Conservation (phyloP, 129 eudicot species). For the Mikania micrantha region DNA sequence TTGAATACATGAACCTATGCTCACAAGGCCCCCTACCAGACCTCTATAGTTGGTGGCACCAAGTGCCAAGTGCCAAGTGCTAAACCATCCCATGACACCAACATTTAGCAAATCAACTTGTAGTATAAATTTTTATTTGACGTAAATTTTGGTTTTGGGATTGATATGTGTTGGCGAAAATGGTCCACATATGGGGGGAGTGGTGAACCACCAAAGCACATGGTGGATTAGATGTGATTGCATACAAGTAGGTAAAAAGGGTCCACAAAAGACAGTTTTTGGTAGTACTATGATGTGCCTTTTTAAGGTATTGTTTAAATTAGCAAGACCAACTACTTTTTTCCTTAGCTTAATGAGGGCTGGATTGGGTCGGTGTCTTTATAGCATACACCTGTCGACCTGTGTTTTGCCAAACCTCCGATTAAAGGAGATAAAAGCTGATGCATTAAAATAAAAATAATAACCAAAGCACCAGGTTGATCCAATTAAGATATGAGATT, state of each 20-base stretch:
- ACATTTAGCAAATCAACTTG: constrained; percentile 4
- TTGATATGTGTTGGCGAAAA: constrained; percentile 17
- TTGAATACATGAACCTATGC: constrained; percentile 13
- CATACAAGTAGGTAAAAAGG: constrained; percentile 20
- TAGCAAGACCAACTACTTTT: constrained; percentile 20
- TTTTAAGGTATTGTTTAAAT: constrained; percentile 19
- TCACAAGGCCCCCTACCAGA: constrained; percentile 23
- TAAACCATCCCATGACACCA: constrained; percentile 3
- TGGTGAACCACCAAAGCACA: constrained; percentile 26
- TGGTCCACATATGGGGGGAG: constrained; percentile 19
- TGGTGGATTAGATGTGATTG: constrained; percentile 23
- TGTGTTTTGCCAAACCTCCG: not conserved
- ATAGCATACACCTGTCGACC: not conserved
- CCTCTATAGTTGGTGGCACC: not conserved
- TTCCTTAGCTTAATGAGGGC: constrained; percentile 16
- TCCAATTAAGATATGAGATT: not conserved
- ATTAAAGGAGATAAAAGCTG: not conserved
- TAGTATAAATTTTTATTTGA: not conserved
- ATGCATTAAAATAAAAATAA: not conserved
- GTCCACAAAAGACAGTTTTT: constrained; percentile 19
- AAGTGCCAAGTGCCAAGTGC: not conserved
- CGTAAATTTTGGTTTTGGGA: not conserved
- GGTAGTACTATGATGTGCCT: constrained; percentile 24
- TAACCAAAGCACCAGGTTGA: not conserved
- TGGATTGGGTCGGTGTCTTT: constrained; percentile 16